Evolutionary conservation across 1,284 basidiomycete species (phyloP), one percentile per base, ranked within the genome.

Genomic region (Entoloma clypeatum): DNA sequence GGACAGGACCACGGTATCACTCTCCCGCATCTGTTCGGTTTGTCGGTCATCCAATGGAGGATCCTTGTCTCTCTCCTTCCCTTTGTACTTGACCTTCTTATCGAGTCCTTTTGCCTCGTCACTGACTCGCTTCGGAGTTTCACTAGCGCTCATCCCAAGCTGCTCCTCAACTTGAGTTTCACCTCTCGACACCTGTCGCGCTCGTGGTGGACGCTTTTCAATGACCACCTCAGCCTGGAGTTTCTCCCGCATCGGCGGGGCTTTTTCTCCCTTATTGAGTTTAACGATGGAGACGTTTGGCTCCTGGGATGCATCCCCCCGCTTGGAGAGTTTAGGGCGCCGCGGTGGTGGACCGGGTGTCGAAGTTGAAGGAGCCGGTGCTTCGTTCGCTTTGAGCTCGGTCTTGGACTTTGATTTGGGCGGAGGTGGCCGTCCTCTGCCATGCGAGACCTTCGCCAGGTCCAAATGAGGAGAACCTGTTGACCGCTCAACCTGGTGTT

Each of bases 381-480:
- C 24, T 26, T 18, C 6, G 23, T 29, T 7, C 5, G 10, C 28
- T 18, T 17, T 23, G 2, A 23, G 29, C 17, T 29, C 19, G 10
- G 13, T 8, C 2, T 16, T 34, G 10, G 25, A 18, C 17, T 43
- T 43, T 17, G 38, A 10, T 24, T 43, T 36, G 11, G 18, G 11
- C n/a, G 23, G n/a, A 16, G 33, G 27, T 13, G n/a, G n/a, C n/a
- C 34, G 24, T 10, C 28, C 17, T 14, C 26, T 43, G 18, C 17
- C 23, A 9, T 19, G 19, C 7, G 31, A 32, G 8, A 44, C 22
- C 23, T 48, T 47, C 10, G 39, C 31, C 16, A 53, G 25, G 36
- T 51, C 50, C n/a, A 53, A 23, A 27, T 43, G 45, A 37, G 45
- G 47, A 28, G 51, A 49, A 7, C 42, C 37, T 18, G 4, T 34